Conservation (phyloP, 768 basidiomycete species). For the Kwoniella pini region DNA sequence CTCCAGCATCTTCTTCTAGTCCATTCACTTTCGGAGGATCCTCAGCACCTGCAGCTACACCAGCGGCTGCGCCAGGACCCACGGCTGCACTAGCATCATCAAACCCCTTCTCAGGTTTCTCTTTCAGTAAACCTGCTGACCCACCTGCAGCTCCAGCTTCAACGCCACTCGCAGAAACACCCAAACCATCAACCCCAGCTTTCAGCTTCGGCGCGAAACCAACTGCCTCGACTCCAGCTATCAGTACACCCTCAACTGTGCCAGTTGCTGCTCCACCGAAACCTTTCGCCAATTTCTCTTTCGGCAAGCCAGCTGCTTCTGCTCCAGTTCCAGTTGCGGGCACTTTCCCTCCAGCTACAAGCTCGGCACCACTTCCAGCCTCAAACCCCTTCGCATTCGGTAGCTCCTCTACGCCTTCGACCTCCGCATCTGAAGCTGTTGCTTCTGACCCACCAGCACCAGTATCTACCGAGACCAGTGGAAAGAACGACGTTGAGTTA, state of each 20-base stretch:
- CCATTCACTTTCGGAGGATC: constrained; percentile 11
- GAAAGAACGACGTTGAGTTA: too few relatives aligned
- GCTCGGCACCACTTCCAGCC: background rate
- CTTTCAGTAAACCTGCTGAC: constrained; percentile 26
- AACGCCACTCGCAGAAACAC: background rate
- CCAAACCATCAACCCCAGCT: constrained; percentile 6
- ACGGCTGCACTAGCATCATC: constrained; percentile 19
- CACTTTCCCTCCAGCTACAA: background rate
- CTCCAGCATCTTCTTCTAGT: background rate
- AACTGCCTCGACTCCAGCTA: background rate
- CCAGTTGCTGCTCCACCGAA: background rate
- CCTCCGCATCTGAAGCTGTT: background rate
- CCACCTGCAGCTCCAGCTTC: constrained; percentile 5
- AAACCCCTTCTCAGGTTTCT: constrained; percentile 44
- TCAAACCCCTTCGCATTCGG: constrained; percentile 19
- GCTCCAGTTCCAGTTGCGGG: background rate
- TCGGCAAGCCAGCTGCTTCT: background rate
- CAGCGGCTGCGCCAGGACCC: constrained; percentile 14
- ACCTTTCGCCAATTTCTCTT: constrained; percentile 1
- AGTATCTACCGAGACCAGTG: background rate
- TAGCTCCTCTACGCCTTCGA: background rate
- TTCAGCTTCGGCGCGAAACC: constrained; percentile 7
- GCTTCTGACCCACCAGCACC: background rate
- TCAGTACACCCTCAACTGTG: constrained; percentile 8
- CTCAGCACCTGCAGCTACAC: constrained; percentile 9